Conservation (phyloP, 345 rosid species). For the Bruguiera parviflora region DNA sequence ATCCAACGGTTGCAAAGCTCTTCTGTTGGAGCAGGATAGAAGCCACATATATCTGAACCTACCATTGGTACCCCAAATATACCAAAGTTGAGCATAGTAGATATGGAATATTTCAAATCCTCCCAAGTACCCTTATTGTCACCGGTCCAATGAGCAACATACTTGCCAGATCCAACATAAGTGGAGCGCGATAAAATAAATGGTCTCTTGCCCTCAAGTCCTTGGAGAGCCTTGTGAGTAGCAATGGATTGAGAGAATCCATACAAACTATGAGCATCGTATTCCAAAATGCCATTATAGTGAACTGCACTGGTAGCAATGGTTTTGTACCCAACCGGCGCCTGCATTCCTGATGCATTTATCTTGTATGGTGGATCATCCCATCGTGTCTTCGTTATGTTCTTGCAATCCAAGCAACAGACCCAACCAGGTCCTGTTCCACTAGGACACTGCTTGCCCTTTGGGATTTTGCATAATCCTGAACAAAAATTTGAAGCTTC, state of each 20-base stretch:
- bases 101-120: constrained; percentile 76
- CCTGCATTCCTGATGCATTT: constrained; percentile 72
- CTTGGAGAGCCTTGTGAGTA: constrained; percentile 77
- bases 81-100: constrained; percentile 88
- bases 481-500: constrained; percentile 91
- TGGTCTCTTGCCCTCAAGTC: constrained; percentile 80
- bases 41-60: constrained; percentile 93
- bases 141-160: constrained; percentile 97
- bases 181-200: constrained; percentile 85
- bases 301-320: constrained; percentile 94
- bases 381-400: constrained; percentile 80
- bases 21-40: constrained; percentile 86
- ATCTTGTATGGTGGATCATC: constrained; percentile 97
- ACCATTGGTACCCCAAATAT: constrained; percentile 96
- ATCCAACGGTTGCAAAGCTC: constrained; percentile 99
- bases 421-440: constrained; percentile 91
- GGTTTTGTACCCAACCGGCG: constrained; percentile 81
- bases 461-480: constrained; percentile 67
- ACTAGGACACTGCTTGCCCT: constrained; percentile 61
- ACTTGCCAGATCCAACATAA: constrained; percentile 82
- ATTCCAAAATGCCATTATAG: constrained; percentile 82
- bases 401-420: constrained; percentile 98
- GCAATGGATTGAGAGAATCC: constrained; percentile 91
- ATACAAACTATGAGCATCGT: constrained; percentile 87
- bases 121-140: constrained; percentile 96